Conservation (phyloP, 2,329 filamentous ascomycete genomes). For the Hypoxylon rubiginosum region DNA sequence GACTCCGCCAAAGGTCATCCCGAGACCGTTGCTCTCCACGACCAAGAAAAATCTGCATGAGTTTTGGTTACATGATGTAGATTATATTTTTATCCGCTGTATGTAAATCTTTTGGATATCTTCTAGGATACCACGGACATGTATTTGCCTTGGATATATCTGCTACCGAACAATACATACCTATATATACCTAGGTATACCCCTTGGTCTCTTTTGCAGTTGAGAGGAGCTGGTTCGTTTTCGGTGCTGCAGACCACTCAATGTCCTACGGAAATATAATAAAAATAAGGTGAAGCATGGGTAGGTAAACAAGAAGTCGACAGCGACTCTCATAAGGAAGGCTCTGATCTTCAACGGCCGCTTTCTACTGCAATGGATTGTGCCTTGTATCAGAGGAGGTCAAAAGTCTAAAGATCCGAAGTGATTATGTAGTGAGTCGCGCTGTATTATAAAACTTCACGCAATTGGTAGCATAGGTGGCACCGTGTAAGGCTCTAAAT, state of each 20-base stretch:
- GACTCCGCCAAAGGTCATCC: conserved; percentile 12
- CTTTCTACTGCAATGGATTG: background rate
- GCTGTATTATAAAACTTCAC: background rate
- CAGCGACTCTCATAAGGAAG: too few relatives aligned
- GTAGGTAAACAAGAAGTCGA: background rate
- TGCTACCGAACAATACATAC: background rate
- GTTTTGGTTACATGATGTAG: background rate
- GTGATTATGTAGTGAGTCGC: background rate
- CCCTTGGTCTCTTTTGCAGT: background rate
- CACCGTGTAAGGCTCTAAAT: conserved; percentile 14
- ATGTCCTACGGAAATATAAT: too few relatives aligned
- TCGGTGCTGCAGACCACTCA: background rate
- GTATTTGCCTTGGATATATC: background rate
- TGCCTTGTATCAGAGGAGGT: background rate
- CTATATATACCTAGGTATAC: too few relatives aligned
- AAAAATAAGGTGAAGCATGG: background rate
- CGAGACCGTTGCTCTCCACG: conserved; percentile 1
- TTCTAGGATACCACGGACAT: background rate
- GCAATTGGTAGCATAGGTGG: conserved; percentile 5
- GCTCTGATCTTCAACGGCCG: background rate
- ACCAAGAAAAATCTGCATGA: conserved; percentile 25
- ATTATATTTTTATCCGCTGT: background rate
- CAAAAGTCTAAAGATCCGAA: background rate
- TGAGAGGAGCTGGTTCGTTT: background rate
- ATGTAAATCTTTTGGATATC: background rate